phyloP scores from a whole-genome alignment of 2,329 filamentous ascomycete species.

The Thermothelomyces thermophilus region DNA sequence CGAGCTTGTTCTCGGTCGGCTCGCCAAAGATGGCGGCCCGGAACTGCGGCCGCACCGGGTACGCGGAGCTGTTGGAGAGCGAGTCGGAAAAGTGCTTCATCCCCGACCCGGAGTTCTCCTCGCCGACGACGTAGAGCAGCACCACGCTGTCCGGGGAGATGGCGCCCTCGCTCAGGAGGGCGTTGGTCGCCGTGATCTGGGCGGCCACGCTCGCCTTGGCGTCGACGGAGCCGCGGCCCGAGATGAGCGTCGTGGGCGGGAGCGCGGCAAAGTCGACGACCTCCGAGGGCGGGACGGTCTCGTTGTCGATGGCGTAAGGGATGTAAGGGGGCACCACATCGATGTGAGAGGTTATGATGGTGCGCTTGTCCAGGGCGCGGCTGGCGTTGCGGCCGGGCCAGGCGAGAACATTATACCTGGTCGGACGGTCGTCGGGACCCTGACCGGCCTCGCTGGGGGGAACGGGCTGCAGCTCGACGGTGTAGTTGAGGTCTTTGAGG shows the following conservation, averaged over 20 bases:
- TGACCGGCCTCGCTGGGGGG: slow-evolving; percentile 27
- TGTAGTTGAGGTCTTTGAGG: slow-evolving; percentile 45
- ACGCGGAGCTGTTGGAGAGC: slow-evolving; percentile 13
- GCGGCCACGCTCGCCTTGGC: slow-evolving; percentile 65
- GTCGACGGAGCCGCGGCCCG: slow-evolving; percentile 68
- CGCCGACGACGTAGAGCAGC: slow-evolving; percentile 68
- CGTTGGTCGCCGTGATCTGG: slow-evolving; percentile 61
- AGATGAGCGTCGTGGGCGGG: slow-evolving; percentile 47
- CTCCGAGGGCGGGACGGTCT: not conserved
- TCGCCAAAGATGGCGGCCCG: slow-evolving; percentile 84
- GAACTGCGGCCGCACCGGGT: slow-evolving; percentile 23
- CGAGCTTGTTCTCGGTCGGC: slow-evolving; percentile 82
- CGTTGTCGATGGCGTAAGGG: slow-evolving; percentile 51
- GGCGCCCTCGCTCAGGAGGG: slow-evolving; percentile 39
- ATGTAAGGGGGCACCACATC: slow-evolving; percentile 71
- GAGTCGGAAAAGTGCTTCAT: slow-evolving; percentile 56
- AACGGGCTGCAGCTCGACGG: slow-evolving; percentile 38
- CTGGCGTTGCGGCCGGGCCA: slow-evolving; percentile 49
- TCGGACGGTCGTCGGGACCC: slow-evolving; percentile 24
- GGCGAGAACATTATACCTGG: slow-evolving; percentile 71
- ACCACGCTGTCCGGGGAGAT: slow-evolving; percentile 32
- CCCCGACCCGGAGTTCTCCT: slow-evolving; percentile 74
- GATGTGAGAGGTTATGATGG: slow-evolving; percentile 75
- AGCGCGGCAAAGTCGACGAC: slow-evolving; percentile 28
- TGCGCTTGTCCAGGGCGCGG: slow-evolving; percentile 49